A percentile compares a stretch with the other conserved stretches of the same genome.
phyloP scores from a whole-genome alignment of 371 early-diverging fungal genomes.

The Phascolomyces articulosus region DNA sequence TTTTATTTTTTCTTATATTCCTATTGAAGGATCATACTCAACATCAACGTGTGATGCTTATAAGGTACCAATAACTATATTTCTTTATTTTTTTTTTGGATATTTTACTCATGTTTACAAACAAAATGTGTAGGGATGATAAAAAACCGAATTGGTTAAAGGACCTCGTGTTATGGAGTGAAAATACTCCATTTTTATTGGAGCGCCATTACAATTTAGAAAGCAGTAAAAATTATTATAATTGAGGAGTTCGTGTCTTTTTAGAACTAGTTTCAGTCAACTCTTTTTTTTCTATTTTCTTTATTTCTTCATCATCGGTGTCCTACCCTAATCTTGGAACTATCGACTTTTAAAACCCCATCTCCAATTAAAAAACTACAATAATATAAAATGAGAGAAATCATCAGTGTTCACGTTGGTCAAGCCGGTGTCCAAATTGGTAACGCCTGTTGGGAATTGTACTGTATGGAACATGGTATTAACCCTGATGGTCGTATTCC shows the following conservation, averaged over 20 bases:
- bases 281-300: constrained; percentile 3
- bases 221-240: too few species aligned
- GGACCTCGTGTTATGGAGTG: not conserved
- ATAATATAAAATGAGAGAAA: constrained; percentile 85
- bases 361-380: not conserved
- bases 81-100: too few species aligned
- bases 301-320: constrained; percentile 3
- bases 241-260: not conserved
- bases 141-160: too few species aligned
- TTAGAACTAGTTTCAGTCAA: too few species aligned
- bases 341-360: constrained; percentile 15
- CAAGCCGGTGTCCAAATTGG: constrained; percentile 99
- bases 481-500: constrained; percentile 85
- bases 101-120: too few species aligned
- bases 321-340: constrained; percentile 22
- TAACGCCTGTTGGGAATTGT: constrained; percentile 84
- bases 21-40: too few species aligned
- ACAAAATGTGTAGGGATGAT: too few species aligned
- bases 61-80: too few species aligned
- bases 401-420: constrained; percentile 96
- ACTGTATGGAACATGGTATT: constrained; percentile 95
- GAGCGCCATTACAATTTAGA: not conserved
- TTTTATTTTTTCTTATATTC: too few species aligned
- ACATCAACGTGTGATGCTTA: too few species aligned
- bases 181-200: not conserved